Conservation (phyloP, 305 asterid species). For the Fraxinus angustifolia region DNA sequence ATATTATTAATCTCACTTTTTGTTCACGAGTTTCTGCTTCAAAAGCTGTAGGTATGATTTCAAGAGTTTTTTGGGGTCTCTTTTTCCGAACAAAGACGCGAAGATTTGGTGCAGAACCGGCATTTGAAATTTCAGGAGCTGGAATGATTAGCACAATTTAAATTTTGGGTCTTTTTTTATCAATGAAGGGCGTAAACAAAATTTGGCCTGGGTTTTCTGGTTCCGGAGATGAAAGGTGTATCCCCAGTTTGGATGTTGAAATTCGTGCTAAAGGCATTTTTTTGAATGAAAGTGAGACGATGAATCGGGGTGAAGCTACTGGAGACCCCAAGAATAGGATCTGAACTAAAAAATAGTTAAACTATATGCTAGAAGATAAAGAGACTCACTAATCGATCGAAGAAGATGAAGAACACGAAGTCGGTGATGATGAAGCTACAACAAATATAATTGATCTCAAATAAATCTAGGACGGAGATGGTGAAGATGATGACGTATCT, state of each 20-base stretch:
- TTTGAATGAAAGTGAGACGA: conserved; percentile 15
- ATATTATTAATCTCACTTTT: conserved; percentile 27
- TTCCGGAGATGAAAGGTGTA: conserved; percentile 14
- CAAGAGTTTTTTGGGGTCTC: conserved; percentile 38
- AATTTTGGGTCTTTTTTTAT: not conserved
- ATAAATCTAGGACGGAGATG: too few relatives aligned
- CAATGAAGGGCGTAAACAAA: not conserved
- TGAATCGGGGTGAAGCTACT: conserved; percentile 21
- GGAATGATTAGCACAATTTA: conserved; percentile 26
- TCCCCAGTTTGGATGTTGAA: conserved; percentile 29
- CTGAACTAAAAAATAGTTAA: too few relatives aligned
- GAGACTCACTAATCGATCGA: too few relatives aligned
- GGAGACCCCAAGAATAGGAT: not conserved
- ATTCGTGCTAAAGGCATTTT: conserved; percentile 30
- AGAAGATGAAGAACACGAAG: too few relatives aligned
- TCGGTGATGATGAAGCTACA: too few relatives aligned
- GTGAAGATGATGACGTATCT: too few relatives aligned
- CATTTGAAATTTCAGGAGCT: conserved; percentile 35
- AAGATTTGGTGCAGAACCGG: conserved; percentile 33
- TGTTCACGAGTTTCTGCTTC: conserved; percentile 34
- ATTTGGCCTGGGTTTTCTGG: conserved; percentile 39
- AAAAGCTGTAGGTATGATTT: conserved; percentile 33
- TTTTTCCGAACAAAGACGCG: conserved; percentile 64
- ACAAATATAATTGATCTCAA: too few relatives aligned
- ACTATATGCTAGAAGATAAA: too few relatives aligned